Evolutionary conservation across 1,284 basidiomycete genomes (phyloP).

Genomic region (Fistulinella cinereoalba): DNA sequence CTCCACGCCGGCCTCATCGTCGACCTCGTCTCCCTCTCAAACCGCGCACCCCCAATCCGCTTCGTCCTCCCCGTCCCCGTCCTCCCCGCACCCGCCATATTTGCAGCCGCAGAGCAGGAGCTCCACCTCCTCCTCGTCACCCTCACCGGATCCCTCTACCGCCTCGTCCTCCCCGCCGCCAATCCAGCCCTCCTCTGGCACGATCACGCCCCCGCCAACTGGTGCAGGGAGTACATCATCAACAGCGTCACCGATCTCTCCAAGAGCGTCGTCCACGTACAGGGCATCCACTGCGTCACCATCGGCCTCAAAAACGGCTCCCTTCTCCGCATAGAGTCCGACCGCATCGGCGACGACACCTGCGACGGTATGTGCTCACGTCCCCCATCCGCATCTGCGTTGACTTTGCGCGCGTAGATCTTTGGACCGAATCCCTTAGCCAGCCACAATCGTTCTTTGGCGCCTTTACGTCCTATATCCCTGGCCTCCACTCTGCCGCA

Average conservation of each 20-base stretch:
- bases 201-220: constrained; percentile 49
- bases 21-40: constrained; percentile 73
- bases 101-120: constrained; percentile 56
- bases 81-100: constrained; percentile 62
- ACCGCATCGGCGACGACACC: constrained; percentile 48
- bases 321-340: constrained; percentile 68
- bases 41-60: constrained; percentile 61
- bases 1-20: constrained; percentile 73
- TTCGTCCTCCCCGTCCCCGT: constrained; percentile 78
- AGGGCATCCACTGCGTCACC: constrained; percentile 66
- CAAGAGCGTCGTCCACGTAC: constrained; percentile 60
- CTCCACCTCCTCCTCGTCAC: constrained; percentile 75
- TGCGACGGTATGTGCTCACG: constrained; percentile 48
- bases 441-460: constrained; percentile 62
- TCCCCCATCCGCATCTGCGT: not conserved
- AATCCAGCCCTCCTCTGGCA: constrained; percentile 56
- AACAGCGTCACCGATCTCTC: constrained; percentile 47
- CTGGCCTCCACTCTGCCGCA: constrained; percentile 45
- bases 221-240: constrained; percentile 69
- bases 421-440: constrained; percentile 65
- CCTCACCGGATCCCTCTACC: constrained; percentile 69
- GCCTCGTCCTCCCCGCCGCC: constrained; percentile 66
- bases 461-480: constrained; percentile 64
- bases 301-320: constrained; percentile 68
- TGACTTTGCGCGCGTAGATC: constrained; percentile 40